These are phyloP conservation scores for Colletotrichum sojae DNA, from an alignment of 2,329 filamentous ascomycete genomes.

Conservation along the genomic window DNA sequence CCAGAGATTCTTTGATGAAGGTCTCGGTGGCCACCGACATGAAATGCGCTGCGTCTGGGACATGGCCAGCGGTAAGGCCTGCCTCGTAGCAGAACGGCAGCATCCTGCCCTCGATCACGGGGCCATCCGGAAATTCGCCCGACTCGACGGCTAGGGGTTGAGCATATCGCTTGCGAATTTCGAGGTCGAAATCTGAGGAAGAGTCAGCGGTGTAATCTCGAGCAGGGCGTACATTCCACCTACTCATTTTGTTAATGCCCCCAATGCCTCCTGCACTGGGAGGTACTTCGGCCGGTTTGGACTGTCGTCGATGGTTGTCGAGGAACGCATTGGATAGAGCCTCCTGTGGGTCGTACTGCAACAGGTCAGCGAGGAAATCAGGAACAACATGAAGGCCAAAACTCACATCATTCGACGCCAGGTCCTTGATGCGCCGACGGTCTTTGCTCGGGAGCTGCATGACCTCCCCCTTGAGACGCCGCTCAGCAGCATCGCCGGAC, in stretches of 20 bases:
- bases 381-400: slow-evolving; percentile 2
- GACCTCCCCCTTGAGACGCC: slow-evolving; percentile 76
- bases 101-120: slow-evolving; percentile 75
- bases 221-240: slow-evolving; percentile 48
- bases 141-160: slow-evolving; percentile 77
- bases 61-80: slow-evolving; percentile 72
- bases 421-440: slow-evolving; percentile 76
- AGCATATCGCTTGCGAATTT: slow-evolving; percentile 76
- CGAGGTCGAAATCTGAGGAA: slow-evolving; percentile 72
- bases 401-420: slow-evolving; percentile 54
- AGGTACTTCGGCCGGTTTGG: slow-evolving; percentile 71
- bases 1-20: slow-evolving; percentile 76
- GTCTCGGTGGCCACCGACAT: slow-evolving; percentile 77
- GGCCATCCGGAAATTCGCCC: slow-evolving; percentile 77
- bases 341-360: slow-evolving; percentile 69
- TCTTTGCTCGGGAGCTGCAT: slow-evolving; percentile 79
- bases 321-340: slow-evolving; percentile 66
- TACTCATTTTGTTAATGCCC: slow-evolving; percentile 82
- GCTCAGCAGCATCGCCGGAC: slow-evolving; percentile 75
- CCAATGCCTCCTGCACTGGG: slow-evolving; percentile 74
- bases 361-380: slow-evolving; percentile 43
- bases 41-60: slow-evolving; percentile 72
- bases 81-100: slow-evolving; percentile 78
- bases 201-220: not conserved
- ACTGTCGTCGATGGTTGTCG: slow-evolving; percentile 63